phyloP scores from a whole-genome alignment of 2,329 filamentous ascomycete species.

The Colletotrichum karsti region DNA sequence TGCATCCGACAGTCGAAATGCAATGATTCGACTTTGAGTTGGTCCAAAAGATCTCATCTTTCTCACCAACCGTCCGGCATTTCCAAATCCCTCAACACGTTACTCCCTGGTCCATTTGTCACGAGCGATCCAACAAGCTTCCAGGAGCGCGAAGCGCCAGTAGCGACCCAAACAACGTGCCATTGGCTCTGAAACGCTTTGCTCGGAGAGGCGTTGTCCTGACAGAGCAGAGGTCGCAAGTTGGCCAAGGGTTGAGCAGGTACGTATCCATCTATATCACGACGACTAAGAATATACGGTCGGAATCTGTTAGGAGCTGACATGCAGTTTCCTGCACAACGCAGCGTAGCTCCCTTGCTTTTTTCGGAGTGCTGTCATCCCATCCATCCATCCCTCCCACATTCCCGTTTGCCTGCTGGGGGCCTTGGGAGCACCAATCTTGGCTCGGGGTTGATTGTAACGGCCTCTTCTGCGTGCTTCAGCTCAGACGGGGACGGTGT shows the following conservation, averaged over 20 bases:
- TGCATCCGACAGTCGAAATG: not conserved
- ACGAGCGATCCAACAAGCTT: not conserved
- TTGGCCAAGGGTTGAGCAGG: conserved; percentile 9
- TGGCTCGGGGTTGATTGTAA: not conserved
- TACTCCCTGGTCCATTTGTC: not conserved
- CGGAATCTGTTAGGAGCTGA: conserved; percentile 1
- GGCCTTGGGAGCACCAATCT: not conserved
- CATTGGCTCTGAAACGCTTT: conserved; percentile 20
- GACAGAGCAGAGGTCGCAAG: conserved; percentile 9
- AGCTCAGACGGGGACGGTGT: conserved; percentile 22
- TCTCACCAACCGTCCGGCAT: not conserved
- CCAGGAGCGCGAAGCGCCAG: not conserved
- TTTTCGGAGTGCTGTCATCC: conserved; percentile 12
- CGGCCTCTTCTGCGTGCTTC: conserved; percentile 1
- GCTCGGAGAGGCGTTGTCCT: conserved; percentile 7
- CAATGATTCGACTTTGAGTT: not conserved
- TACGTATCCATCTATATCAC: conserved; percentile 10
- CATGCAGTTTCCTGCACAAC: not conserved
- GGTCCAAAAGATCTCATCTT: not conserved
- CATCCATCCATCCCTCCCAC: not conserved
- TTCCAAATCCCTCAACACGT: not conserved
- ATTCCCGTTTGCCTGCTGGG: conserved; percentile 5
- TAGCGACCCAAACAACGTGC: not conserved
- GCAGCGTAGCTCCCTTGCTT: not conserved
- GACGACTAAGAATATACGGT: conserved; percentile 20